These are phyloP conservation scores for Trichosporon inkin DNA, from an alignment of 1,284 basidiomycete genomes.

Conservation along the genomic window DNA sequence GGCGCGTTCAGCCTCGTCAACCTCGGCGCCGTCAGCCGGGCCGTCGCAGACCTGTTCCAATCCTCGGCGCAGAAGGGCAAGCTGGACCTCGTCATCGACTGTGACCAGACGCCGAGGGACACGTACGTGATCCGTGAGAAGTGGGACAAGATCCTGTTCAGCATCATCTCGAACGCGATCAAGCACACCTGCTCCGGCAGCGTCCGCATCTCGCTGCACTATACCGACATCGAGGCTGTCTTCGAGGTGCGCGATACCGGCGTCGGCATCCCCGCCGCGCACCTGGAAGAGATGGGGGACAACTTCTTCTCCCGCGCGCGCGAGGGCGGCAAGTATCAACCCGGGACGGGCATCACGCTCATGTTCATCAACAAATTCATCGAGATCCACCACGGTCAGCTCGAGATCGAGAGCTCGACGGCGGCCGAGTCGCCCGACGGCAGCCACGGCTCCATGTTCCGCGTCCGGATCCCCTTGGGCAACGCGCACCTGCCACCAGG, in stretches of 20 bases:
- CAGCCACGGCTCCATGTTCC: slow-evolving; percentile 44
- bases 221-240: slow-evolving; percentile 28
- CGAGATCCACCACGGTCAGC: slow-evolving; percentile 49
- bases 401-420: slow-evolving; percentile 47
- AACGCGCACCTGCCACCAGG: slow-evolving; percentile 38
- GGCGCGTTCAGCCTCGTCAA: slow-evolving; percentile 47
- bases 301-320: slow-evolving; percentile 47
- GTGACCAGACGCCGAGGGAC: slow-evolving; percentile 36
- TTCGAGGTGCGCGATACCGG: slow-evolving; percentile 50
- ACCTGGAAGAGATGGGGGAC: slow-evolving; percentile 44
- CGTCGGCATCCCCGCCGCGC: slow-evolving; percentile 49
- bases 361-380: slow-evolving; percentile 48
- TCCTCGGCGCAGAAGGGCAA: slow-evolving; percentile 35
- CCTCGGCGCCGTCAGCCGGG: slow-evolving; percentile 46
- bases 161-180: slow-evolving; percentile 49
- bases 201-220: slow-evolving; percentile 32
- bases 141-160: slow-evolving; percentile 53
- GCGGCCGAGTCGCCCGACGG: slow-evolving; percentile 37
- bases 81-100: slow-evolving; percentile 45
- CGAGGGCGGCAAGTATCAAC: slow-evolving; percentile 9
- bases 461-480: slow-evolving; percentile 41
- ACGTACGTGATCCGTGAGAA: slow-evolving; percentile 50
- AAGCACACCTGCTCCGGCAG: slow-evolving; percentile 40
- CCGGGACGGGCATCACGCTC: slow-evolving; percentile 49
- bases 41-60: slow-evolving; percentile 50